Evolutionary conservation across 2,329 filamentous ascomycete species (phyloP).

Genomic region (Immersiporthe knoxdaviesiana): DNA sequence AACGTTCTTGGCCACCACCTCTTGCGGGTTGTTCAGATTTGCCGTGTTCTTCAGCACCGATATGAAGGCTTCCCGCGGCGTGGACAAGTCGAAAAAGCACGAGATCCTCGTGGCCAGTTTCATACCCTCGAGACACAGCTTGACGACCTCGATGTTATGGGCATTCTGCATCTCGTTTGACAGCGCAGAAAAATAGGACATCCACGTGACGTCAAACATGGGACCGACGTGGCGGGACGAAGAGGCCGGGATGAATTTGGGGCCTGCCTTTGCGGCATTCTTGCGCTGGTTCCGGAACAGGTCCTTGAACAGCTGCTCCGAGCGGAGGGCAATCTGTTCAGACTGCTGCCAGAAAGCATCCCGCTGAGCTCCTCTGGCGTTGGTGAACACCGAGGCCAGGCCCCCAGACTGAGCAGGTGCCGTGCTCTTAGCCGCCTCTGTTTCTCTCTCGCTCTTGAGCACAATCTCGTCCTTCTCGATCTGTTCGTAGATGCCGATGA

Average conservation of each 20-base stretch:
- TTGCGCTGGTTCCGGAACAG: constrained; percentile 87
- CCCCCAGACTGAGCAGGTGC: constrained; percentile 64
- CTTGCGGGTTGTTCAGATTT: constrained; percentile 91
- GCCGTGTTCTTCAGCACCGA: constrained; percentile 91
- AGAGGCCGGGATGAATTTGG: constrained; percentile 87
- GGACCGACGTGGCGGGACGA: constrained; percentile 94
- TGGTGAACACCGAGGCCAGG: constrained; percentile 85
- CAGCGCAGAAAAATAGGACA: constrained; percentile 95
- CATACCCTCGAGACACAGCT: constrained; percentile 91
- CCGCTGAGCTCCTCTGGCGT: constrained; percentile 85
- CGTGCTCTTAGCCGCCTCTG: constrained; percentile 77
- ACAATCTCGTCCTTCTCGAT: constrained; percentile 93
- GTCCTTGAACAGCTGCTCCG: constrained; percentile 88
- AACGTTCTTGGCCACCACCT: constrained; percentile 95
- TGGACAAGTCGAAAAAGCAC: constrained; percentile 89
- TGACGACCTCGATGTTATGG: constrained; percentile 89
- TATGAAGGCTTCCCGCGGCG: constrained; percentile 93
- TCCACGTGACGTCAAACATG: constrained; percentile 99
- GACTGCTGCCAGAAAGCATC: constrained; percentile 95
- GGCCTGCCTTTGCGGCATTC: constrained; percentile 69
- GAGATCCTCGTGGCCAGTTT: constrained; percentile 91
- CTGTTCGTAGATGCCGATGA: constrained; percentile 87
- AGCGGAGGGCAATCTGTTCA: constrained; percentile 79
- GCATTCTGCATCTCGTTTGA: constrained; percentile 93
- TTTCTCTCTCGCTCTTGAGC: constrained; percentile 86